phyloP scores from a whole-genome alignment of 768 basidiomycete species.

The Trametes sanguinea region DNA sequence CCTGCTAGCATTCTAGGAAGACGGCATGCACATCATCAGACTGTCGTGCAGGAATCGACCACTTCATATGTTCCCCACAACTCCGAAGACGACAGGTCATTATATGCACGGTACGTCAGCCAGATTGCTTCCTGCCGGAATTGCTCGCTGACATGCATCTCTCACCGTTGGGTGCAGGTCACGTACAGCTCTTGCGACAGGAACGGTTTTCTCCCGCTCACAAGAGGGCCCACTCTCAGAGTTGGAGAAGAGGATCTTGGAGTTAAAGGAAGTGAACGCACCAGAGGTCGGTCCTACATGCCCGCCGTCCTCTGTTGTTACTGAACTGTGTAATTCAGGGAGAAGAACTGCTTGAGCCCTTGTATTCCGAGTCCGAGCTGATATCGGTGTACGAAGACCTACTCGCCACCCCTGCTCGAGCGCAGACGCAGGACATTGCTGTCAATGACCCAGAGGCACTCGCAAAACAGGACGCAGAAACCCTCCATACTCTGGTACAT shows the following conservation, averaged over 20 bases:
- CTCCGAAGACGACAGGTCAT: constrained; percentile 1
- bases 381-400: constrained; percentile 45
- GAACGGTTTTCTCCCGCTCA: constrained; percentile 3
- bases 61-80: background rate
- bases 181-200: background rate
- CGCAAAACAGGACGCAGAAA: constrained; percentile 14
- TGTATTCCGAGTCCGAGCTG: constrained; percentile 41
- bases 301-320: background rate
- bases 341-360: constrained; percentile 3
- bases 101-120: constrained; percentile 11
- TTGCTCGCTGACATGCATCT: too few species aligned
- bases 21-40: constrained; percentile 11
- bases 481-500: constrained; percentile 39
- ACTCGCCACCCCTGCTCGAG: constrained; percentile 31
- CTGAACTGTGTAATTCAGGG: background rate
- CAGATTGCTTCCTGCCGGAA: background rate
- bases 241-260: constrained; percentile 26
- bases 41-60: background rate
- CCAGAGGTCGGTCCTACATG: constrained; percentile 7
- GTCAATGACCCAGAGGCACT: constrained; percentile 8
- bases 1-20: background rate
- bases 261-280: constrained; percentile 19
- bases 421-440: constrained; percentile 11
- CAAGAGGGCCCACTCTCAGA: constrained; percentile 12
- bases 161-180: background rate